Conservation (phyloP, 1,139 yeast species). For the Yamadazyma epiphylla region DNA sequence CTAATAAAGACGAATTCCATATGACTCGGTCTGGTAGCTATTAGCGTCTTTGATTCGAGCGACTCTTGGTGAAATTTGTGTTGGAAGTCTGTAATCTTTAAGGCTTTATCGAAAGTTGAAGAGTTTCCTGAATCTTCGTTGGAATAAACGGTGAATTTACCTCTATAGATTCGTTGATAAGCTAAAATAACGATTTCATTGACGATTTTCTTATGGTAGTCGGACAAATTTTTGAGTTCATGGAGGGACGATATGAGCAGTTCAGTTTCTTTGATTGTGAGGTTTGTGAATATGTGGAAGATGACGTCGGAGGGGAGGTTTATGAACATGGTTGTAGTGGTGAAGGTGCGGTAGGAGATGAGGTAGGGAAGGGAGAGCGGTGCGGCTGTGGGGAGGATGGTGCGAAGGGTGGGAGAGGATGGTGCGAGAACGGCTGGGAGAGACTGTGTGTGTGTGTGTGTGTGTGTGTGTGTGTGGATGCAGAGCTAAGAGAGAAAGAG, state of each 20-base stretch:
- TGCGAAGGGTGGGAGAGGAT: no score
- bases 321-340: conserved; percentile 5
- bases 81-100: conserved; percentile 15
- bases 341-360: no score
- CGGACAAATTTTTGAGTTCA: conserved; percentile 1
- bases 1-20: conserved; percentile 27
- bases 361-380: no score
- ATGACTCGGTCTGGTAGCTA: conserved; percentile 19
- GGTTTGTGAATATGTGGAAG: conserved; percentile 16
- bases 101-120: conserved; percentile 11
- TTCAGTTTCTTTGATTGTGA: conserved; percentile 20
- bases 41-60: conserved; percentile 14
- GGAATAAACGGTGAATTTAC: conserved; percentile 16
- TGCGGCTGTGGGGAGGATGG: no score
- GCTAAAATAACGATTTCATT: conserved; percentile 15
- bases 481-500: no score
- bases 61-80: conserved; percentile 9
- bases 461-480: no score
- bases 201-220: conserved; percentile 6
- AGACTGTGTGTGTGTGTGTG: no score
- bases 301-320: conserved; percentile 25
- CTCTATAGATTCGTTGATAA: conserved; percentile 21
- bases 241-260: conserved; percentile 11
- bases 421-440: no score
- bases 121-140: conserved; percentile 5